Evolutionary conservation across 257 asterid species (phyloP), one percentile per base, ranked within the genome.

Genomic region (Lycium ferocissimum): DNA sequence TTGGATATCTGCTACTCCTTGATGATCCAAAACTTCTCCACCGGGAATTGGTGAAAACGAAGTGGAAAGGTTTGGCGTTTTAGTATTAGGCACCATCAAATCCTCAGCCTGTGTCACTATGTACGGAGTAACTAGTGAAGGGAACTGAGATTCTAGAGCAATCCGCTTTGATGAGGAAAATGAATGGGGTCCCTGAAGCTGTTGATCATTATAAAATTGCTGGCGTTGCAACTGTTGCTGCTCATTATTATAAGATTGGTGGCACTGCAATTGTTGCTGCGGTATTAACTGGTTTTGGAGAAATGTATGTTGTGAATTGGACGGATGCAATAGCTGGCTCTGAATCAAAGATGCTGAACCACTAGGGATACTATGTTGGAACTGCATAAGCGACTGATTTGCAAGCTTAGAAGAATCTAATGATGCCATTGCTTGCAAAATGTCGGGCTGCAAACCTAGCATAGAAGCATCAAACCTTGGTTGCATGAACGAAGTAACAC

Each of bases 401-500:
- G 92, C 37, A 72, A 90, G 75, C 84, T 91, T 94, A 66, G 92
- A 89, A 81, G 97, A 93, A 86, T 93, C 98, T 53, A 91, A 87
- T 14, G 90, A 86, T 12, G 97, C 91, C 97, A 93, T 91, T 67
- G 91, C 89, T 91, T 96, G 99, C 90, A 92, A 90, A 49, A 92
- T 87, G 81, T 94, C 95, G 12, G 99, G 95, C 85, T 96, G 99
- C 79, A 91, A 81, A 62, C 96, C 92, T 78, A 90, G 88, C 90
- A 89, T 86, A 72, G 99, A 91, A 26, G 94, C 43, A 43, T 91
- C 95, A 13, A 96, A 87, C 88, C 97, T 89, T 26, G 97, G 97
- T 72, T 92, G 99, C 93, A 92, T 91, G 91, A 94, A 96, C 17
- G 97, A 97, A 56, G 93, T 87, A n/a, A 83, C 87, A 84, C 98